These are phyloP conservation scores for Auricularia sp. DNA, from an alignment of 768 basidiomycete species.

Conservation along the genomic window DNA sequence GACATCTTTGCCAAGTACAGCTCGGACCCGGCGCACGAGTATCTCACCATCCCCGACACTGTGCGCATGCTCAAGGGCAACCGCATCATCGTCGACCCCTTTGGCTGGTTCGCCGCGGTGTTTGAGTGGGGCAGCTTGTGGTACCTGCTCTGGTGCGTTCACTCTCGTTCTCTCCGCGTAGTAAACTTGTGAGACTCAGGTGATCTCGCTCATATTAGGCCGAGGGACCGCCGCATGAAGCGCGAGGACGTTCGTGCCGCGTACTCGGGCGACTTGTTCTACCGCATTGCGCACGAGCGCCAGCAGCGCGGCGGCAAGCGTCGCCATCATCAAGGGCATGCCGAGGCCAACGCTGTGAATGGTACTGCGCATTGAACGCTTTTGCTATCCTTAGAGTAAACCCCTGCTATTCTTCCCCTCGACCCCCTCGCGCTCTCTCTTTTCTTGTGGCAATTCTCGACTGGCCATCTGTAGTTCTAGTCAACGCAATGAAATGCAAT, in stretches of 20 bases:
- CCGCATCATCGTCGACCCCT: conserved; percentile 15
- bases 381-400: too few relatives aligned
- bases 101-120: conserved; percentile 27
- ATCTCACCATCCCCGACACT: conserved; percentile 20
- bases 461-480: too few relatives aligned
- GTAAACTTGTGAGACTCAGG: neutral
- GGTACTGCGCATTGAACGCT: too few relatives aligned
- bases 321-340: neutral
- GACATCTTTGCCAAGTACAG: conserved; percentile 34
- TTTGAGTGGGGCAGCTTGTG: conserved; percentile 33
- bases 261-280: conserved; percentile 32
- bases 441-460: too few relatives aligned
- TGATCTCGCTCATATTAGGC: conserved; percentile 9
- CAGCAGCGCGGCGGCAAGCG: neutral
- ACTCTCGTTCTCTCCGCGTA: neutral
- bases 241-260: conserved; percentile 34
- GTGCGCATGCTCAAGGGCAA: conserved; percentile 24
- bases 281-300: conserved; percentile 3
- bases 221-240: conserved; percentile 28
- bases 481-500: too few relatives aligned
- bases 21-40: conserved; percentile 11
- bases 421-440: too few relatives aligned
- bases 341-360: too few relatives aligned
- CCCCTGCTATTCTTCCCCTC: too few relatives aligned
- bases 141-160: conserved; percentile 23